These are phyloP conservation scores for Sisymbrium altissimum DNA, from an alignment of 345 rosid genomes.

Conservation along the genomic window DNA sequence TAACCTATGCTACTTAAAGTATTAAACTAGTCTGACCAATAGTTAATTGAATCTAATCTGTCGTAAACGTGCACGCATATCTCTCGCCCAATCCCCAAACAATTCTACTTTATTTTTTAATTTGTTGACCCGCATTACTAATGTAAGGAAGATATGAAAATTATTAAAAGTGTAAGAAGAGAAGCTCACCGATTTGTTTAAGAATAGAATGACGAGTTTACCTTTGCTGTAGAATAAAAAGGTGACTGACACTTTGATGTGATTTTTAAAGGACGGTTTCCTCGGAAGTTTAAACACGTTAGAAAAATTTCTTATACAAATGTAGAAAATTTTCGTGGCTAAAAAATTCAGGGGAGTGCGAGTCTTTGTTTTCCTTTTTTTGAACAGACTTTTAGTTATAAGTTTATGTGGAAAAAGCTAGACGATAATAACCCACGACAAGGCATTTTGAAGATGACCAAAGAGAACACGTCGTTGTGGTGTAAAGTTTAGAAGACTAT, in stretches of 20 bases:
- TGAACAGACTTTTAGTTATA: neutral
- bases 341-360: neutral
- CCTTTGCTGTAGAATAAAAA: neutral
- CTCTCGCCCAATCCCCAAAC: constrained; percentile 29
- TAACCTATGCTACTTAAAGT: constrained; percentile 1
- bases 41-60: constrained; percentile 9
- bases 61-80: constrained; percentile 42
- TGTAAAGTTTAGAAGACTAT: neutral
- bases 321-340: no score
- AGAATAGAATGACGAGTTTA: neutral
- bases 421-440: neutral
- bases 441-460: neutral
- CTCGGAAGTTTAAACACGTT: constrained; percentile 12
- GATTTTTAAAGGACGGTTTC: constrained; percentile 2
- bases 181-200: neutral
- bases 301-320: neutral
- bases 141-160: neutral
- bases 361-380: neutral
- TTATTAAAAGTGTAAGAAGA: neutral
- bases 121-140: constrained; percentile 14
- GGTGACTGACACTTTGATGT: neutral
- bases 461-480: neutral
- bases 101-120: neutral
- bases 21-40: constrained; percentile 11
- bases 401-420: neutral